Evolutionary conservation across 768 basidiomycete genomes (phyloP).

Genomic region (Tubosaeta sp.): DNA sequence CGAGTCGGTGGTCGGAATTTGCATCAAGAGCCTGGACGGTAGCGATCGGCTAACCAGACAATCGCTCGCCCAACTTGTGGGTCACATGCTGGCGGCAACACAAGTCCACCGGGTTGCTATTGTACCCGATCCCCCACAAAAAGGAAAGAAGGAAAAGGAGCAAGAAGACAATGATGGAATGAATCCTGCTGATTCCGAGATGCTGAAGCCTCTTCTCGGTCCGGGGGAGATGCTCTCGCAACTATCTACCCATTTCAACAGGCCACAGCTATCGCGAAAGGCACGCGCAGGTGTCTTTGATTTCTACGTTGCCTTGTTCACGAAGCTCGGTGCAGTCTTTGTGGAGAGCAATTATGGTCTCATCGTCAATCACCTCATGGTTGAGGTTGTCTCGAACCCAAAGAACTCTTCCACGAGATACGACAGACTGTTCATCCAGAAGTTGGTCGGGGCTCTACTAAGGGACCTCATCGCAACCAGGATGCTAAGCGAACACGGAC

Average conservation of each 20-base stretch:
- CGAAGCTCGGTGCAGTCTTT: conserved; percentile 68
- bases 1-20: conserved; percentile 65
- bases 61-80: conserved; percentile 73
- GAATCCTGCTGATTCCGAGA: conserved; percentile 44
- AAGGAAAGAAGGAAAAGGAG: conserved; percentile 62
- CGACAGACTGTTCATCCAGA: conserved; percentile 69
- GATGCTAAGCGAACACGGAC: conserved; percentile 90
- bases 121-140: conserved; percentile 46
- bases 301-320: conserved; percentile 77
- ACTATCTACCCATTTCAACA: conserved; percentile 80
- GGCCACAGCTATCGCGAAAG: conserved; percentile 59
- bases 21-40: conserved; percentile 70
- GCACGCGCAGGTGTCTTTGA: conserved; percentile 85
- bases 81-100: conserved; percentile 79
- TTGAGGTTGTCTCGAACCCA: conserved; percentile 65
- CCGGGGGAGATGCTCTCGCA: conserved; percentile 78
- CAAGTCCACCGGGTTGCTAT: conserved; percentile 61
- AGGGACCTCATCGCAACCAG: conserved; percentile 84
- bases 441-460: conserved; percentile 70
- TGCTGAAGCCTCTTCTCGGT: conserved; percentile 64
- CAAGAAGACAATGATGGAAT: conserved; percentile 57
- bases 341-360: conserved; percentile 81
- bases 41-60: conserved; percentile 83
- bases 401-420: conserved; percentile 57
- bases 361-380: conserved; percentile 73